Base-by-base conservation (phyloP, 176 grass and related monocot genomes). In the Zea luxurians region DNA sequence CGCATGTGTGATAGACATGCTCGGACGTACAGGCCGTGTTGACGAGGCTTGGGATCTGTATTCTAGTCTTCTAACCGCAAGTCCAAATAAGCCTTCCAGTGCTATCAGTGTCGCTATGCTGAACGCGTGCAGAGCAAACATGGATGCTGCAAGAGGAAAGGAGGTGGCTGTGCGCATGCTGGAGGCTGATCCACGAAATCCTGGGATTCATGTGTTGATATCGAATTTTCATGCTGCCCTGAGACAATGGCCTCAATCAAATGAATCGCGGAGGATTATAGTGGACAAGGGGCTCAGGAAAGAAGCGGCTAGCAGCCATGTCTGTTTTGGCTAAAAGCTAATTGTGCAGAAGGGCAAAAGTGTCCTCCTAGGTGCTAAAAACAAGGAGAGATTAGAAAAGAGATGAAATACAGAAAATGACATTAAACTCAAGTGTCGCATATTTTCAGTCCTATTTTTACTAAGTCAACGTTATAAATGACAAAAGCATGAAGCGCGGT, bases 41-140 rank as follows among this genome's bases (percentile, higher is more conserved):
- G 85, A 88, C 2, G 79, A 93, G 66, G 91, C 85, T 53, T 93
- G 91, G 91, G 20, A 86, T 86, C 66, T 93, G 1, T 93, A 90
- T 58, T 78, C 79, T 78, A 47, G 68, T 70, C 49, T 88, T 70
- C 49, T 88, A 17, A 74, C 54, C 71, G 17, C 42, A 4, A 81
- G 34, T 47, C 41, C 4, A 16, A 74, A 60, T 68, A 68, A 76
- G 12, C 44, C 62, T 79, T 77, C 11, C 42, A 43, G 62, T 66
- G 85, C 85, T n/a, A 75, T 93, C 27, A 88, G 67, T 53, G 66
- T 93, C 0, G 79, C 88, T 10, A 90, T 90, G 91, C 21, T 93
- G 15, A 90, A 83, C n/a, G 71, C 83, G 8, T 88, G 88, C 48
- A 83, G 11, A 40, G 48, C 43, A 15, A 88, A 79, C 67, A 90